phyloP scores from a whole-genome alignment of 768 basidiomycete genomes.

The Kwoniella bestiolae region DNA sequence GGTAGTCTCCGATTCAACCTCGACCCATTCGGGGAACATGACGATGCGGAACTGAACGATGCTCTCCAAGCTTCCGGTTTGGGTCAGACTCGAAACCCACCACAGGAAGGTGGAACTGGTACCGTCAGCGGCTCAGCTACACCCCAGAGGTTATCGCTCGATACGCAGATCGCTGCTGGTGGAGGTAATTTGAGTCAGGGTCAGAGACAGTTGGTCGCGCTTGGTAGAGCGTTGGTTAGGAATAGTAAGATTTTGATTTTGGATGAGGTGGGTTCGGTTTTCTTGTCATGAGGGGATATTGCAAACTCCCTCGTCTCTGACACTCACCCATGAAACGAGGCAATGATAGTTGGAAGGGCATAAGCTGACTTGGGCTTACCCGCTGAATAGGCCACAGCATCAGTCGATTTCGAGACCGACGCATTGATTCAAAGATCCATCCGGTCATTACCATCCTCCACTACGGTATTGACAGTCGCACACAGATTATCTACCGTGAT shows the following conservation, averaged over 20 bases:
- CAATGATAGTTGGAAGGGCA: not conserved
- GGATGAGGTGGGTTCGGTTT: conserved; percentile 60
- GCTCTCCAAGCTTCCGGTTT: conserved; percentile 50
- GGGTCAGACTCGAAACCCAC: conserved; percentile 28
- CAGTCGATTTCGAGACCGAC: conserved; percentile 66
- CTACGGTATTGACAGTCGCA: conserved; percentile 67
- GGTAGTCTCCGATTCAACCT: conserved; percentile 62
- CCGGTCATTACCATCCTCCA: conserved; percentile 59
- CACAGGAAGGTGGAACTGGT: conserved; percentile 8
- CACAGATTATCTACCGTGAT: conserved; percentile 65
- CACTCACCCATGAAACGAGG: not conserved
- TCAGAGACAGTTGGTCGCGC: conserved; percentile 66
- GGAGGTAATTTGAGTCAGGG: conserved; percentile 64
- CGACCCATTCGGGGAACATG: conserved; percentile 66
- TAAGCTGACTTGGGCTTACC: not conserved
- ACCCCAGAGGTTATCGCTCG: conserved; percentile 51
- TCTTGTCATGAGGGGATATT: not conserved
- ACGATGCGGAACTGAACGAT: conserved; percentile 60
- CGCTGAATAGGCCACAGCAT: conserved; percentile 44
- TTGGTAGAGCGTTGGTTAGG: conserved; percentile 68
- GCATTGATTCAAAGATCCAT: conserved; percentile 66
- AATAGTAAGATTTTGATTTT: conserved; percentile 66
- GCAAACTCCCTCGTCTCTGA: not conserved
- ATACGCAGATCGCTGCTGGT: conserved; percentile 56
- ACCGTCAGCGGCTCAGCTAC: conserved; percentile 42